These are phyloP conservation scores for Rhizopogon vesiculosus DNA, from an alignment of 768 basidiomycete species.

Conservation along the genomic window DNA sequence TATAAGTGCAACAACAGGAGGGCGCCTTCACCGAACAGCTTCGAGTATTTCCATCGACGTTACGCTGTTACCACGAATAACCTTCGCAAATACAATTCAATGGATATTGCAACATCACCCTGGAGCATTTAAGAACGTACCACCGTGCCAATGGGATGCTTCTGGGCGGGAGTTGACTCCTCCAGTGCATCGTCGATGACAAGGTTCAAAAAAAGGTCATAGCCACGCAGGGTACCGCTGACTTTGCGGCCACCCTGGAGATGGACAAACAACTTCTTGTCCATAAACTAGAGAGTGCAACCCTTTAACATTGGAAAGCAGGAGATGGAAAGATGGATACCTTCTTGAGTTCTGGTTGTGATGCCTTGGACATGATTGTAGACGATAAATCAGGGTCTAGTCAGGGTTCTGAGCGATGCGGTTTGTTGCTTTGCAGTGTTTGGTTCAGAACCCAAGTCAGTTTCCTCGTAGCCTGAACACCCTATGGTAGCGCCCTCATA, in stretches of 20 bases:
- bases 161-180: slow-evolving; percentile 86
- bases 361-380: slow-evolving; percentile 80
- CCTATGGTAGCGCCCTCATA: not conserved
- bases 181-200: slow-evolving; percentile 96
- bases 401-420: not conserved
- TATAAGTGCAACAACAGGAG: slow-evolving; percentile 1
- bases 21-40: slow-evolving; percentile 36
- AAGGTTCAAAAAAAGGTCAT: slow-evolving; percentile 97
- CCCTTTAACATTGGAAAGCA: not conserved
- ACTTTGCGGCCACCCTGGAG: slow-evolving; percentile 95
- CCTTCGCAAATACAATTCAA: slow-evolving; percentile 40
- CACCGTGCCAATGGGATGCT: slow-evolving; percentile 87
- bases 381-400: slow-evolving; percentile 1
- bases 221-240: slow-evolving; percentile 91
- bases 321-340: slow-evolving; percentile 34
- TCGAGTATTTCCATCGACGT: slow-evolving; percentile 92
- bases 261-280: slow-evolving; percentile 93
- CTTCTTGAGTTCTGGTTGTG: slow-evolving; percentile 98
- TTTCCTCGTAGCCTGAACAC: not conserved
- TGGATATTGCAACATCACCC: slow-evolving; percentile 4
- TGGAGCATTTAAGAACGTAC: slow-evolving; percentile 43
- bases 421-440: slow-evolving; percentile 28
- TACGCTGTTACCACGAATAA: slow-evolving; percentile 95
- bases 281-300: slow-evolving; percentile 75
- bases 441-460: slow-evolving; percentile 11